phyloP scores from a whole-genome alignment of 176 grass and related monocot species.

The bread wheat (Triticum aestivum) region IWGSC_CS_RefSeq_v2.1 NC_057795.1:526868417-526868916 shows the following conservation, averaged over 20 bases:
- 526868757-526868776: neutral
- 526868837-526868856: no score
- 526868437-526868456: neutral
- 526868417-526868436: neutral
- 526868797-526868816: neutral
- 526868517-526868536: neutral
- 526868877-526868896: neutral
- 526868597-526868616: neutral
- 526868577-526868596: neutral
- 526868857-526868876: neutral
- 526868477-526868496: neutral
- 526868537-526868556: neutral
- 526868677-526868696: neutral
- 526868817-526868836: neutral
- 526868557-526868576: neutral
- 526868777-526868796: conserved; percentile 2
- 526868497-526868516: neutral
- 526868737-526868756: neutral
- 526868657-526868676: neutral
- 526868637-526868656: neutral
- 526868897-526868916: neutral
- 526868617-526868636: neutral
- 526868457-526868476: neutral
- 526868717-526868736: conserved; percentile 1
- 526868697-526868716: conserved; percentile 2